A percentile compares a stretch with the other conserved stretches of the same genome.
Evolutionary conservation across 2,329 filamentous ascomycete species (phyloP).

Genomic region (Simplicillium aogashimaense): DNA sequence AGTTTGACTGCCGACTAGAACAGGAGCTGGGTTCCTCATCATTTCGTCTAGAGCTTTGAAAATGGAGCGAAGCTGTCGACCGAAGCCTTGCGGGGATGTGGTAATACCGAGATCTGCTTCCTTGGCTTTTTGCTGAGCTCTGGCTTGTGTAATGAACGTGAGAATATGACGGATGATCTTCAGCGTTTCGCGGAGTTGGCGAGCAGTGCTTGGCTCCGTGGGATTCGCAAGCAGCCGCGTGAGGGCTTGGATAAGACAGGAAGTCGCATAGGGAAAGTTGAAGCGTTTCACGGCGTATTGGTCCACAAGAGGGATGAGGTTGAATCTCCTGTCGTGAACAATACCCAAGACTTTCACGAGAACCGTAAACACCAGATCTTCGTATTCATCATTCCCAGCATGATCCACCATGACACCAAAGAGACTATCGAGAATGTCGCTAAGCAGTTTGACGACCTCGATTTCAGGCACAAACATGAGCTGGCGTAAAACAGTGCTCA

Average conservation of each 20-base stretch:
- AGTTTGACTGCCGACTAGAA: slow-evolving; percentile 88
- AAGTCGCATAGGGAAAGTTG: slow-evolving; percentile 86
- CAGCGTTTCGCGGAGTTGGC: slow-evolving; percentile 80
- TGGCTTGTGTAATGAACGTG: slow-evolving; percentile 87
- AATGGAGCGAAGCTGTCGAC: slow-evolving; percentile 71
- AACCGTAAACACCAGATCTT: slow-evolving; percentile 85
- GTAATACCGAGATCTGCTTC: slow-evolving; percentile 81
- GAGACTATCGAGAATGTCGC: slow-evolving; percentile 79
- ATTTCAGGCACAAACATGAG: slow-evolving; percentile 93
- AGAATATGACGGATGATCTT: slow-evolving; percentile 91
- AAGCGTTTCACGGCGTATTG: slow-evolving; percentile 82
- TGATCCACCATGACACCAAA: slow-evolving; percentile 89
- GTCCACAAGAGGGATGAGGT: slow-evolving; percentile 81
- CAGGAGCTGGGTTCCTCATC: slow-evolving; percentile 79
- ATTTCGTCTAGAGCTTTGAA: slow-evolving; percentile 84
- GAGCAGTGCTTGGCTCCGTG: slow-evolving; percentile 71
- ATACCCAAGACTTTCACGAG: slow-evolving; percentile 86
- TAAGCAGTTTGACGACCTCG: slow-evolving; percentile 89
- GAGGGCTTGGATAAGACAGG: slow-evolving; percentile 80
- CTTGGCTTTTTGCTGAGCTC: slow-evolving; percentile 79
- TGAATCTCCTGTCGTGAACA: slow-evolving; percentile 88
- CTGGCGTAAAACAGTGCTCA: slow-evolving; percentile 67
- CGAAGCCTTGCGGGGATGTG: slow-evolving; percentile 62
- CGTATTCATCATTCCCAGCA: slow-evolving; percentile 82
- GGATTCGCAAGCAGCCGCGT: slow-evolving; percentile 74